Conservation (phyloP, 164 flowering plant species). For the Stephania cephalantha region DNA sequence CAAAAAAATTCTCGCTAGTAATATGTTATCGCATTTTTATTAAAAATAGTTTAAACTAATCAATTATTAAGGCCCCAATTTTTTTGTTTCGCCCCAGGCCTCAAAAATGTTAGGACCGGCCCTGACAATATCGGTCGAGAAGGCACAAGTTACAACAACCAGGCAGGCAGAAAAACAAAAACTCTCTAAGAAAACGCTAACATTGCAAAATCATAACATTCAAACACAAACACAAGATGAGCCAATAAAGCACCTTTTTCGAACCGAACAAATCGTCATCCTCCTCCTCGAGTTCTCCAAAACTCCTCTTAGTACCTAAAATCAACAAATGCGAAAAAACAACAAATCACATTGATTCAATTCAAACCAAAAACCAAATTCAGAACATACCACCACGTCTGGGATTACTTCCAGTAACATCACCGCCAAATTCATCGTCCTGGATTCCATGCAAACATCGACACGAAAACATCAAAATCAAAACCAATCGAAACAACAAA, state of each 20-base stretch:
- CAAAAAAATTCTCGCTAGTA: too few relatives aligned
- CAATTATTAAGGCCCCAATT: too few relatives aligned
- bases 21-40: too few relatives aligned
- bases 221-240: neutral
- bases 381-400: constrained; percentile 41
- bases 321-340: constrained; percentile 1
- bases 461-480: neutral
- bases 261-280: constrained; percentile 84
- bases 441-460: constrained; percentile 12
- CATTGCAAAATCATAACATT: neutral
- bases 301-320: constrained; percentile 71
- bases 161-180: neutral
- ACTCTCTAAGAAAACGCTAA: neutral
- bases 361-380: neutral
- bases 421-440: constrained; percentile 91
- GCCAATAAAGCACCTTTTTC: constrained; percentile 46
- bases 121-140: too few relatives aligned
- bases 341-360: neutral
- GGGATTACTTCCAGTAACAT: constrained; percentile 41
- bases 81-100: too few relatives aligned
- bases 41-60: too few relatives aligned
- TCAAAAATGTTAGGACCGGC: too few relatives aligned
- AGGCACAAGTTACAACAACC: too few relatives aligned
- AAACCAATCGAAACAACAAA: neutral
- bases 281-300: constrained; percentile 86